Conservation (phyloP, 306 rosid species). For the Malus orientalis region DNA sequence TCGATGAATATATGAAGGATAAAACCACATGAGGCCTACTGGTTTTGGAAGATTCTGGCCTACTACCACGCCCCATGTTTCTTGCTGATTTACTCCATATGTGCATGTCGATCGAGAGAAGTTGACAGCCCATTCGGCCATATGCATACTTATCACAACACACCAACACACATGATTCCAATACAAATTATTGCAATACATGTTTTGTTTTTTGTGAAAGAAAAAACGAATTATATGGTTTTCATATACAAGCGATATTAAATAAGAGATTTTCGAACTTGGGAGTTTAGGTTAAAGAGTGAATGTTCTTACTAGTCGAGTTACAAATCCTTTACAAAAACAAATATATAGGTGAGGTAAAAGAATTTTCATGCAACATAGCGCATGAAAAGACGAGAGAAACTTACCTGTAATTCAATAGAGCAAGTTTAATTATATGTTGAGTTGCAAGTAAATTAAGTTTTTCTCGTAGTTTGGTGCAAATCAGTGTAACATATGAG, state of each 20-base stretch:
- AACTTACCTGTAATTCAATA: too few relatives aligned
- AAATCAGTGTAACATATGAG: too few relatives aligned
- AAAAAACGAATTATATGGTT: neutral
- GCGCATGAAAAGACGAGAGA: neutral
- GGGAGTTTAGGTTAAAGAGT: neutral
- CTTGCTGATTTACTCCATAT: neutral
- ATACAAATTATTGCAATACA: neutral
- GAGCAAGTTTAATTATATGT: too few relatives aligned
- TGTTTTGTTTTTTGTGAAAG: neutral
- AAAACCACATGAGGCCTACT: neutral
- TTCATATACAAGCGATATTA: neutral
- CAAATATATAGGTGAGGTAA: neutral
- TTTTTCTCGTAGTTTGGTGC: too few relatives aligned
- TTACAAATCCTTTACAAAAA: too few relatives aligned
- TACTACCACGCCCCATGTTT: neutral
- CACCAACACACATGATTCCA: neutral
- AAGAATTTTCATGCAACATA: neutral
- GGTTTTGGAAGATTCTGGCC: slow-evolving; percentile 3
- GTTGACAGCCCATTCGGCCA: neutral
- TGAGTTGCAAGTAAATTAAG: too few relatives aligned
- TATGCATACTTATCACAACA: neutral
- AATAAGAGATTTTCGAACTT: too few relatives aligned
- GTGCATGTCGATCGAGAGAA: neutral
- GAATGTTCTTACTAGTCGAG: neutral
- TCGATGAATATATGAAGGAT: neutral